Evolutionary conservation across 1,284 basidiomycete species (phyloP).

Genomic region (Pascua guehoae): DNA sequence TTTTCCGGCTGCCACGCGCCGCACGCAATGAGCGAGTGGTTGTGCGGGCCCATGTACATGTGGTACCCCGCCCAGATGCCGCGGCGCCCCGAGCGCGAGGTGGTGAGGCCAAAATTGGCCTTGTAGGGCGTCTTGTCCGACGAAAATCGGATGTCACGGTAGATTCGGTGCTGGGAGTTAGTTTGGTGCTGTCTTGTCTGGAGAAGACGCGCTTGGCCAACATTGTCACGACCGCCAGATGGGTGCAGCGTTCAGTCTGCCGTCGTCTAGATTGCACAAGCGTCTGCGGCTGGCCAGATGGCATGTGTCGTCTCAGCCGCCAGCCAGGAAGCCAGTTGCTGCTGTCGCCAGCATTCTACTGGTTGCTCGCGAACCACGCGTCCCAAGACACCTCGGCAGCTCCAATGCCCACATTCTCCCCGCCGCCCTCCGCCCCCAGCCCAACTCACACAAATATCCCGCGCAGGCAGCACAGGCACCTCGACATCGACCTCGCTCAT

Average conservation of each 20-base stretch:
- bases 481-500: constrained; percentile 70
- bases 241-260: neutral
- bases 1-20: constrained; percentile 81
- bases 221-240: no score
- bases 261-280: no score
- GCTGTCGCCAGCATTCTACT: no score
- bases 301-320: neutral
- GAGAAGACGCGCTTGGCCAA: neutral
- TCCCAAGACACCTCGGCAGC: no score
- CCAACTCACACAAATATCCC: constrained; percentile 69
- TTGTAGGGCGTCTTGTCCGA: constrained; percentile 76
- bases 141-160: constrained; percentile 69
- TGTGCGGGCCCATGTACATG: constrained; percentile 59
- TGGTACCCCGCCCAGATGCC: constrained; percentile 48
- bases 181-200: no score
- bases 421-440: neutral
- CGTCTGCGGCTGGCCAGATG: neutral
- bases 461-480: constrained; percentile 76
- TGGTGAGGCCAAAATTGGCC: constrained; percentile 55
- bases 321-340: no score
- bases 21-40: constrained; percentile 67
- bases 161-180: constrained; percentile 46
- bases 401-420: no score
- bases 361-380: no score
- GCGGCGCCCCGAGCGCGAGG: constrained; percentile 43